phyloP scores from a whole-genome alignment of 2,329 filamentous ascomycete genomes.

The Sporothrix inflata region DNA sequence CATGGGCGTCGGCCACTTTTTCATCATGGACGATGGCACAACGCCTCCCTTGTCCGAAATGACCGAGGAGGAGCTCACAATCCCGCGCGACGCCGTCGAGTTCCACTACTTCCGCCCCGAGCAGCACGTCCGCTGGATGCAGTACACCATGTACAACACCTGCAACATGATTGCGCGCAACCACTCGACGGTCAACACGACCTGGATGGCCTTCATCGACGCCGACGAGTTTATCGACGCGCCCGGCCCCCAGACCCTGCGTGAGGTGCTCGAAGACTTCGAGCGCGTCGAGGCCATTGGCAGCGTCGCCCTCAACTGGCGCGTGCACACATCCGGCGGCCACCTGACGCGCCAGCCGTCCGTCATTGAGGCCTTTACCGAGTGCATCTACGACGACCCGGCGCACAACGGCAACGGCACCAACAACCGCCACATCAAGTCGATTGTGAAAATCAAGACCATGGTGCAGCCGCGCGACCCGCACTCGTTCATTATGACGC shows the following conservation, averaged over 20 bases:
- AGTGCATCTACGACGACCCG: conserved; percentile 28
- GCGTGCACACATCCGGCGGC: conserved; percentile 30
- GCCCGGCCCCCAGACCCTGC: conserved; percentile 23
- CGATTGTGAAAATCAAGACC: conserved; percentile 27
- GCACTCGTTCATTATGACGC: conserved; percentile 27
- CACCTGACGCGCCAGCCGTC: conserved; percentile 29
- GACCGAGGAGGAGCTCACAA: conserved; percentile 25
- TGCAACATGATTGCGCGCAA: conserved; percentile 27
- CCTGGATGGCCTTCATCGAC: conserved; percentile 32
- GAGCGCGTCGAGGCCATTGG: conserved; percentile 29
- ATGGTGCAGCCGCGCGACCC: conserved; percentile 27
- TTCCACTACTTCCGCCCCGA: conserved; percentile 30
- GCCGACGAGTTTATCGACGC: conserved; percentile 31
- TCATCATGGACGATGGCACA: conserved; percentile 32
- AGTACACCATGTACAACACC: conserved; percentile 29
- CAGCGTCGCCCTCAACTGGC: conserved; percentile 30
- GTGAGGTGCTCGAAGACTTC: conserved; percentile 27
- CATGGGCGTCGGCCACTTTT: conserved; percentile 32
- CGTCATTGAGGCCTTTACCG: conserved; percentile 24
- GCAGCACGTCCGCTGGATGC: conserved; percentile 30
- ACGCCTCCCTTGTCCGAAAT: conserved; percentile 26
- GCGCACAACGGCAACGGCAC: conserved; percentile 17
- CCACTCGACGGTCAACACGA: conserved; percentile 14
- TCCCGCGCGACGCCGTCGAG: conserved; percentile 29
- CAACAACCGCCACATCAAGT: conserved; percentile 31